Base-by-base conservation (phyloP, 345 rosid species). In the Viola odorata region DNA sequence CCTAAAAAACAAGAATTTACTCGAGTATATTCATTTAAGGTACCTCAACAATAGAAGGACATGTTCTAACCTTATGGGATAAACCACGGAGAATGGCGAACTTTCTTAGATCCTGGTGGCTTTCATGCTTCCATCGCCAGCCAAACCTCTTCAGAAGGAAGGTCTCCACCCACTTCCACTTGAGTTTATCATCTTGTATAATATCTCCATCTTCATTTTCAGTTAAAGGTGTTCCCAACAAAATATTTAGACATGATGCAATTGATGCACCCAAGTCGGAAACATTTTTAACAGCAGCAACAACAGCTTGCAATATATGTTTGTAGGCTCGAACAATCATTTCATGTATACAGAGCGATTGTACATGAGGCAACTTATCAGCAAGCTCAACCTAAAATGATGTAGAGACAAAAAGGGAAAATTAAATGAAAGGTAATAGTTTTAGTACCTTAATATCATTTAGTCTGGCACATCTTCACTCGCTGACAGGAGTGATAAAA, bases 321-420 rank as follows among this genome's bases (percentile, higher is more conserved):
- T 73, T 67, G 69, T 51, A 67, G 65, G 69, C 72, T 51, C 77
- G 68, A 17, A 73, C 69, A 45, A 73, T 73, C 77, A 73, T 73
- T 67, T 73, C 72, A 59, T 73, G 77, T 9, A 67, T 54, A 44
- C 77, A 73, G 41, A 73, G 77, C n/a, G 77, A 67, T 67, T 67
- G 77, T 42, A 73, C 77, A 32, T 73, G 77, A 51, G 77, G 77
- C 5, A 73, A 72, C 52, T 67, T 67, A 62, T 67, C 77, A 0
- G 77, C 72, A 53, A 73, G 71, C 48, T 73, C 77, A 54, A 73
- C 77, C 77, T 73, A 62, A 17, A 63, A 57, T 36, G 40, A 49
- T 37, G 41, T 12, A 53, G 53, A 36, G 55, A 44, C 4, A 58
- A 42, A 4, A 50, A 41, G n/a, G 4, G 48, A 12, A 7, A n/a